Conservation (phyloP, 169 alveolate genomes). For the Plasmodium sp. region DNA sequence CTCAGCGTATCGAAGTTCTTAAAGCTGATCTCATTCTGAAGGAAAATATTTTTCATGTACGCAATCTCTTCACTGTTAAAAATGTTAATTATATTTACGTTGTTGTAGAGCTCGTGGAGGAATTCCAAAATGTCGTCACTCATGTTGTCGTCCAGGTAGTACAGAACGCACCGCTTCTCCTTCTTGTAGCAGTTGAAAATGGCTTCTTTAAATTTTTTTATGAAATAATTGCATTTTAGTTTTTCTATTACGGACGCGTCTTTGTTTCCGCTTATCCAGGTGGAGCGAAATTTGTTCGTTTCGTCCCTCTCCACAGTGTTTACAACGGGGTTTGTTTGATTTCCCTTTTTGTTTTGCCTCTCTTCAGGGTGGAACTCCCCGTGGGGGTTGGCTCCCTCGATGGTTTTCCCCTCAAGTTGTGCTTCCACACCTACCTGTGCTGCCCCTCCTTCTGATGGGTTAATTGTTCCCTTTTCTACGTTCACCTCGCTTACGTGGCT, state of each 20-base stretch:
- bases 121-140: slow-evolving; percentile 69
- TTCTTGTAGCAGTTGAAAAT: slow-evolving; percentile 70
- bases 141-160: slow-evolving; percentile 65
- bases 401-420: neutral
- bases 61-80: slow-evolving; percentile 74
- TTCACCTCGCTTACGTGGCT: neutral
- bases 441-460: neutral
- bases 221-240: slow-evolving; percentile 56
- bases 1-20: slow-evolving; percentile 36
- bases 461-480: neutral
- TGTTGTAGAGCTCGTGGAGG: slow-evolving; percentile 51
- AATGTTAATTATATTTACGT: slow-evolving; percentile 57
- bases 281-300: neutral
- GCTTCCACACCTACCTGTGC: neutral
- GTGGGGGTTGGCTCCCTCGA: neutral
- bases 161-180: slow-evolving; percentile 67
- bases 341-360: neutral
- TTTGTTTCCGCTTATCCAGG: neutral
- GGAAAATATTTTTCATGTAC: slow-evolving; percentile 50
- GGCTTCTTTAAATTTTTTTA: slow-evolving; percentile 70
- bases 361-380: neutral
- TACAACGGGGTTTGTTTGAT: neutral
- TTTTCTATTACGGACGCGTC: slow-evolving; percentile 32
- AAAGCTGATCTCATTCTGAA: slow-evolving; percentile 46
- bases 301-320: slow-evolving; percentile 3